phyloP scores from a whole-genome alignment of 2,329 filamentous ascomycete genomes.

The Annulohypoxylon truncatum region DNA sequence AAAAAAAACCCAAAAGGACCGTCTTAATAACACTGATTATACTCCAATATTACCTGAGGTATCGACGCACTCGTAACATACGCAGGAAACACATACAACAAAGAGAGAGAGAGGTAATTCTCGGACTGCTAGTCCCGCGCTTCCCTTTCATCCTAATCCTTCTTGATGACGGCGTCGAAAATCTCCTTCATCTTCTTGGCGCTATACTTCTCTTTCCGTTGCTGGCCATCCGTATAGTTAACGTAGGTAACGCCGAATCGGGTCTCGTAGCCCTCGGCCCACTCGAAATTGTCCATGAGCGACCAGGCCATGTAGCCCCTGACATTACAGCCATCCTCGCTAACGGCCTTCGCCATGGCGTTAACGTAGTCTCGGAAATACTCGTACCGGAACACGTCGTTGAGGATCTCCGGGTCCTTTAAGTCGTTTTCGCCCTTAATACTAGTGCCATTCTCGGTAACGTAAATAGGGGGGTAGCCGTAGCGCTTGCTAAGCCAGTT shows the following conservation, averaged over 20 bases:
- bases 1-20: conserved; percentile 1
- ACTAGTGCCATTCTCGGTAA: conserved; percentile 90
- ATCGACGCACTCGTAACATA: conserved; percentile 31
- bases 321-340: conserved; percentile 80
- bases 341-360: conserved; percentile 78
- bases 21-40: conserved; percentile 33
- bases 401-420: conserved; percentile 74
- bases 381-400: conserved; percentile 83
- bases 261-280: conserved; percentile 91
- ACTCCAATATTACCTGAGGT: conserved; percentile 40
- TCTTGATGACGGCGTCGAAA: conserved; percentile 77
- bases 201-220: conserved; percentile 86
- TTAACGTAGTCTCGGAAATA: conserved; percentile 84
- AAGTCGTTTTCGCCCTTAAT: conserved; percentile 86
- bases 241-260: conserved; percentile 87
- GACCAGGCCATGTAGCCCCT: conserved; percentile 88
- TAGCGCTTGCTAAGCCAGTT: conserved; percentile 84
- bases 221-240: conserved; percentile 83
- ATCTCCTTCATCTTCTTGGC: conserved; percentile 76
- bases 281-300: conserved; percentile 91
- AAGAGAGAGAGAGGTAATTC: neutral
- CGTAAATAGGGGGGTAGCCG: conserved; percentile 80
- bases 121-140: neutral
- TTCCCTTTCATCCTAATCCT: conserved; percentile 54
- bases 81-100: neutral